Evolutionary conservation across 225 moss, liverwort and hornwort genomes (phyloP), one percentile per base, ranked within the genome.

Genomic region (Rhytidiadelphus loreus): DNA sequence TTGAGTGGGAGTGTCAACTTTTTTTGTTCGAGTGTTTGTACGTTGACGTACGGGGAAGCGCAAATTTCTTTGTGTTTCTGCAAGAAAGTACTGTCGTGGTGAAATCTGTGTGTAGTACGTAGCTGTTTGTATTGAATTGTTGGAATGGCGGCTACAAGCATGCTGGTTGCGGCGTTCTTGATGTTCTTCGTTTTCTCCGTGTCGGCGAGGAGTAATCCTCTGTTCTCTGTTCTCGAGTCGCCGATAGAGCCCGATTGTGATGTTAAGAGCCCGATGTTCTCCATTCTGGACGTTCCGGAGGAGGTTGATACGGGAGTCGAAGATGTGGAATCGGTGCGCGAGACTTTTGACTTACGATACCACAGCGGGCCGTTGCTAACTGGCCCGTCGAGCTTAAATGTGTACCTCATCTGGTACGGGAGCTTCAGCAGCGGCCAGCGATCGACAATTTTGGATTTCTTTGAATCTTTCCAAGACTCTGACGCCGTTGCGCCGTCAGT

Each of bases 341-440:
- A 91, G 8, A 86, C 88, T 25, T 87, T 96, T 16, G 90, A 96
- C 70, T 92, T 98, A 2, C 92, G 79, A 16, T 98, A 96, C 88
- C 96, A 98, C 76, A 96, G 94, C 46, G 97, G 97, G 9, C 96
- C 96, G 1, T 17, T 96, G 77, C 77, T 98, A 19, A 88, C 94
- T 16, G 90, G 93, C 23, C 65, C 76, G 12, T 72, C 88, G 15
- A 88, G 87, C 74, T 75, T 96, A 14, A 88, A 93, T 22, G 95
- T 96, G 43, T 93, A 94, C 73, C 53, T 96, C 8, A 81, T 98
- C 79, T 98, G 97, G 97, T 98, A 98, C 87, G 97, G 97, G 37
- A 72, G 90, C 33, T 98, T 98, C 91, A 94, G 91, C 71, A 85
- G 55, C 14, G 85, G 71, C 9, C 90, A 95, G 84, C 93, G 93